Evolutionary conservation across 2,329 filamentous ascomycete genomes (phyloP), one percentile per base, ranked within the genome.

Genomic region (Penicillium sp.): DNA sequence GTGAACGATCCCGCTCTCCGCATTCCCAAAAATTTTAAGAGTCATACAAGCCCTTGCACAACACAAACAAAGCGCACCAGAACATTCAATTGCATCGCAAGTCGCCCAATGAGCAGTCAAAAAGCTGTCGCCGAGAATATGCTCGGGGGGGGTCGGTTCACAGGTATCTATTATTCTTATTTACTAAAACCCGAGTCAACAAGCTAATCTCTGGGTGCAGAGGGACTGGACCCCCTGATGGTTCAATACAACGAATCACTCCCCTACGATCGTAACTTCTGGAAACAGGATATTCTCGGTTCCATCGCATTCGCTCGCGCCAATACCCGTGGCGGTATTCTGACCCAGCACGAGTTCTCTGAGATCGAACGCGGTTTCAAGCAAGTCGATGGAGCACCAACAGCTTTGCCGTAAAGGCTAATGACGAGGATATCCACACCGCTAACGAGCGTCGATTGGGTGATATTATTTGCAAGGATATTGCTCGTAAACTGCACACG

Each of bases 401-500:
- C 56, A 65, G 66, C 18, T 75, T 76, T 59, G 65, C 66, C 30
- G 65, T 64, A 51, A 71, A 73, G 62, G 62, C 66, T 59, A 72
- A 75, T 57, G 71, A 74, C 64, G 84, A 86, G 66, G 80, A 81
- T 59, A 87, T 88, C 60, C 85, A 88, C 71, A 88, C 86, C 1
- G 85, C 85, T 57, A 88, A 89, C 63, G 86, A 89, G 74, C 84
- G 87, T 55, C 82, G 87, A 2, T 74, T 90, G 1, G 88, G 89
- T 52, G 91, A 96, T 77, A 82, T 96, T 61, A 92, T 96, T 61
- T 90, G 91, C 66, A 92, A 89, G 72, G 84, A 91, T 24, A 85
- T 89, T 57, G 90, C 87, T 0, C 91, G 92, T 23, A 96, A 96
- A 78, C 83, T 96, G 57, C 92, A 96, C 75, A 96, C 91, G 2